A percentile compares a stretch with the other conserved stretches of the same genome.
Conservation (phyloP, 257 asterid genomes). For the Nicotiana otophora region DNA sequence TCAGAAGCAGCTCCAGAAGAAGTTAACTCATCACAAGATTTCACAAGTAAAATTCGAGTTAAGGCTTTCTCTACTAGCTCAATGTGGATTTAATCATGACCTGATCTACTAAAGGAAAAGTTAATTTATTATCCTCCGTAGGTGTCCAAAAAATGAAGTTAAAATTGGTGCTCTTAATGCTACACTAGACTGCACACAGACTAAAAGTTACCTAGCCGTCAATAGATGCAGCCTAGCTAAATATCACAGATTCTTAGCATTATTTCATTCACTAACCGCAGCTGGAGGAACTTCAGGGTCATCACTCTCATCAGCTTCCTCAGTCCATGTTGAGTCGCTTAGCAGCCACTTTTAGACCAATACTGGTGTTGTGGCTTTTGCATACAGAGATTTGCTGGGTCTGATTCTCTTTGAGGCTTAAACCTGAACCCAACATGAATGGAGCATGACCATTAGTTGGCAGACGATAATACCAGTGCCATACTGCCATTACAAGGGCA, state of each 20-base stretch:
- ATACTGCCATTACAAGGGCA: neutral
- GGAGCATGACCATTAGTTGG: neutral
- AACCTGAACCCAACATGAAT: conserved; percentile 26
- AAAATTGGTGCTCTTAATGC: neutral
- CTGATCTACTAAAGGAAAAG: neutral
- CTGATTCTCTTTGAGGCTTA: conserved; percentile 38
- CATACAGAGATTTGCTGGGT: conserved; percentile 57
- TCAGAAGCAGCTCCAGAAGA: neutral
- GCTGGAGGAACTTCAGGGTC: neutral
- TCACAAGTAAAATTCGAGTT: neutral
- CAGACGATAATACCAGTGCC: neutral
- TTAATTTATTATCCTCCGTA: neutral
- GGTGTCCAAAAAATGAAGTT: neutral
- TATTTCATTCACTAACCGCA: neutral
- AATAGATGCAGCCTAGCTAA: neutral
- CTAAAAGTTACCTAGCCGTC: neutral
- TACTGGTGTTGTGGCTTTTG: conserved; percentile 68
- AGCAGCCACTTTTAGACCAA: conserved; percentile 65
- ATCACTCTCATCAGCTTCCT: conserved; percentile 24
- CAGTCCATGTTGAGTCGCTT: conserved; percentile 71
- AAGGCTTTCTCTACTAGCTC: neutral
- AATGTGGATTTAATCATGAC: neutral
- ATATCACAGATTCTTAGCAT: neutral
- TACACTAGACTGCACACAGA: neutral
- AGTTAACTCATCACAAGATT: neutral